Evolutionary conservation across 2,329 filamentous ascomycete species (phyloP).

Genomic region (Tolypocladium album): DNA sequence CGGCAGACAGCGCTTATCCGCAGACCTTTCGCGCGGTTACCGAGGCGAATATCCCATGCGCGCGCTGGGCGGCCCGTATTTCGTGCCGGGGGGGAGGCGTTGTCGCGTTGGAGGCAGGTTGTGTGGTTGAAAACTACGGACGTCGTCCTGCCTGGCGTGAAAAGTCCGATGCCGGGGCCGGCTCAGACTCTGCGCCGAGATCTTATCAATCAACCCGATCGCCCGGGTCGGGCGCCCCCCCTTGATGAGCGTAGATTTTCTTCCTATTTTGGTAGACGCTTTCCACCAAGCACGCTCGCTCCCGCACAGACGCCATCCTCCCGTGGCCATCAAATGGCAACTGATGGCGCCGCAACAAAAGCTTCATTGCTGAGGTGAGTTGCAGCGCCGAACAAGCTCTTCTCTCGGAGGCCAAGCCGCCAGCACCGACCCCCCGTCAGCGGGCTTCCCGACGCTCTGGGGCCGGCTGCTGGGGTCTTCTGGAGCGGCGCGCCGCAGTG

Average conservation of each 20-base stretch:
- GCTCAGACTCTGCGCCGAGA: neutral
- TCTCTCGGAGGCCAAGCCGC: neutral
- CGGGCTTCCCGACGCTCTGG: neutral
- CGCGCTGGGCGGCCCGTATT: neutral
- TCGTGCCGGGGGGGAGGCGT: neutral
- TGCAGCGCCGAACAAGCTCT: neutral
- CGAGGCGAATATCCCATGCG: neutral
- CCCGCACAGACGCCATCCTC: no score
- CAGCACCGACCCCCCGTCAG: neutral
- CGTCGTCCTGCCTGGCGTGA: neutral
- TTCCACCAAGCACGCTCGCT: neutral
- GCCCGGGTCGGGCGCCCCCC: neutral
- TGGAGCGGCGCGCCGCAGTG: neutral
- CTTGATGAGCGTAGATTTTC: neutral
- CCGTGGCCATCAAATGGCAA: neutral
- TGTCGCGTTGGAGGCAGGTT: neutral
- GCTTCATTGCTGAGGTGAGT: neutral
- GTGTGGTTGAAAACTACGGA: neutral
- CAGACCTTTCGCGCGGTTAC: no score
- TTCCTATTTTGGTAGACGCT: neutral
- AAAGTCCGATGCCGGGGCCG: conserved; percentile 5
- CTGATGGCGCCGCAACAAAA: neutral
- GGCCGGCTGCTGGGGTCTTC: neutral
- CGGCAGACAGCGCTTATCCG: neutral
- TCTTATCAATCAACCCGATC: conserved; percentile 3